A percentile compares a stretch with the other conserved stretches of the same genome.
These are phyloP conservation scores for Amylostereum areolatum DNA, from an alignment of 1,284 basidiomycete genomes.

Conservation along the genomic window DNA sequence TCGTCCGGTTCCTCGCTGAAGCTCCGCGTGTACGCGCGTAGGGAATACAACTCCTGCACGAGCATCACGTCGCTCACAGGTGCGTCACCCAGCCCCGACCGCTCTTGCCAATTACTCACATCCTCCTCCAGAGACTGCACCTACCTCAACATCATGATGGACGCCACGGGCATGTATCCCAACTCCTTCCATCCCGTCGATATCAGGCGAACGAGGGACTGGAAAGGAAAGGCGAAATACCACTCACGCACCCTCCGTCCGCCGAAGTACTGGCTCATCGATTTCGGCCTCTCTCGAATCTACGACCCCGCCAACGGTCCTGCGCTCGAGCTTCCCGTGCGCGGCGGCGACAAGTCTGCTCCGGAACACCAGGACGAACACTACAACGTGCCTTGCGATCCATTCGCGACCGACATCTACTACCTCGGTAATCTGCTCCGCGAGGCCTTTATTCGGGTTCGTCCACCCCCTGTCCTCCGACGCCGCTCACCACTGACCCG, in stretches of 20 bases:
- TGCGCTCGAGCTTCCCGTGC: conserved; percentile 11
- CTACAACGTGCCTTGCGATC: conserved; percentile 15
- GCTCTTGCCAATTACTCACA: not conserved
- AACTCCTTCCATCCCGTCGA: conserved; percentile 20
- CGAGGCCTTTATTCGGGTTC: conserved; percentile 22
- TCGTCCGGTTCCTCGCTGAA: not conserved
- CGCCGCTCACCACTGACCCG: not conserved
- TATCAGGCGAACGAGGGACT: conserved; percentile 7
- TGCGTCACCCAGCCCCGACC: not conserved
- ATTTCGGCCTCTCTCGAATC: conserved; percentile 26
- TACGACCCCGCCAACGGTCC: conserved; percentile 13
- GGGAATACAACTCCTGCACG: conserved; percentile 20
- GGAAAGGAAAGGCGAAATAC: conserved; percentile 13
- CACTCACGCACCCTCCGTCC: conserved; percentile 18
- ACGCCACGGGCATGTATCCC: conserved; percentile 21
- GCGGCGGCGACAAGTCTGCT: conserved; percentile 17
- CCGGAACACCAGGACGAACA: conserved; percentile 15
- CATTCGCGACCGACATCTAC: conserved; percentile 31
- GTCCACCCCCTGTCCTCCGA: conserved; percentile 12
- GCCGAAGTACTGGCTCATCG: conserved; percentile 22
- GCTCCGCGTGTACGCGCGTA: conserved; percentile 1
- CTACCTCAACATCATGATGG: conserved; percentile 29
- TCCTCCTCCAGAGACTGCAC: conserved; percentile 28
- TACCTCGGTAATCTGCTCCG: conserved; percentile 27
- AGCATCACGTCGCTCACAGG: conserved; percentile 18